These are phyloP conservation scores for Ostreobium quekettii DNA, from an alignment of 139 green algal species.

Conservation along the genomic window DNA sequence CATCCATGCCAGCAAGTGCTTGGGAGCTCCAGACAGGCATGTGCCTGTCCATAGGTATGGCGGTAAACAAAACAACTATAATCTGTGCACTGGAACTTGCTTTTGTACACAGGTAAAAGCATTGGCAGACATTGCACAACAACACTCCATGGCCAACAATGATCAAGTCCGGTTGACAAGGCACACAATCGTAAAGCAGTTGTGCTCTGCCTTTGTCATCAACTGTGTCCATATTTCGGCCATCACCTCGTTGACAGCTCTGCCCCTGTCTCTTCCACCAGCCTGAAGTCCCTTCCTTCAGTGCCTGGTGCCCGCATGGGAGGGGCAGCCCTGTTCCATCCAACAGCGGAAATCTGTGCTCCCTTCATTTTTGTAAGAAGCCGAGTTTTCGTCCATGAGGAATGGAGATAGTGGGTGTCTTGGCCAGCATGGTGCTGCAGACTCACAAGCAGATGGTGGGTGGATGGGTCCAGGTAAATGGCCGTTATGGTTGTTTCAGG, in stretches of 20 bases:
- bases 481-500: not conserved
- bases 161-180: no score
- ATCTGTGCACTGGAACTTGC: no score
- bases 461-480: slow-evolving; percentile 9
- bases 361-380: slow-evolving; percentile 49
- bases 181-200: no score
- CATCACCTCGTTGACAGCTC: not conserved
- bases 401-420: slow-evolving; percentile 15
- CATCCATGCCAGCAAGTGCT: no score
- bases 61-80: no score
- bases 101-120: no score
- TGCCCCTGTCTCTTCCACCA: not conserved
- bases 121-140: no score
- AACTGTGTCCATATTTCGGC: no score
- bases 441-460: slow-evolving; percentile 10
- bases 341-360: slow-evolving; percentile 40
- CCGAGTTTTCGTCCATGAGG: slow-evolving; percentile 32
- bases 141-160: no score
- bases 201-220: no score
- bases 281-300: not conserved
- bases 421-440: slow-evolving; percentile 3
- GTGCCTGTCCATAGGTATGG: no score
- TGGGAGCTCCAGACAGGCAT: no score
- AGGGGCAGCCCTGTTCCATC: slow-evolving; percentile 29
- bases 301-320: not conserved